phyloP scores from a whole-genome alignment of 768 basidiomycete species.

The Phaeotremella fagi region DNA sequence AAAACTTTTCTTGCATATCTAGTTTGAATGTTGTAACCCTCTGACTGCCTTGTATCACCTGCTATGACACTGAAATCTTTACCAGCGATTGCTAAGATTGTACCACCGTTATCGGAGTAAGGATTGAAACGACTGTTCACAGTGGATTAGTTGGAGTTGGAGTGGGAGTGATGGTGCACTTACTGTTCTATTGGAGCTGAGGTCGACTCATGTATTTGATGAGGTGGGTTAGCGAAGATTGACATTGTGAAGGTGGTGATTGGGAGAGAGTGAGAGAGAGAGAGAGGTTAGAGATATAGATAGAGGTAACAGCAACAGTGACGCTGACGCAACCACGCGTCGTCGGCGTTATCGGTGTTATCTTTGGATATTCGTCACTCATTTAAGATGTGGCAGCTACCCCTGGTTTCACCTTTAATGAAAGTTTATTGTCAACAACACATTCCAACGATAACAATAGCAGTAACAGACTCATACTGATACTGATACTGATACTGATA shows the following conservation, averaged over 20 bases:
- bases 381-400: no score
- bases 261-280: neutral
- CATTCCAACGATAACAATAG: no score
- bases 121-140: slow-evolving; percentile 62
- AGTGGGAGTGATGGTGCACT: slow-evolving; percentile 5
- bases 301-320: neutral
- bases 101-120: slow-evolving; percentile 89
- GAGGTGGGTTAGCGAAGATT: slow-evolving; percentile 23
- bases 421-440: no score
- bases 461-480: no score
- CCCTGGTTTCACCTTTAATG: neutral
- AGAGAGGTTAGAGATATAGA: neutral
- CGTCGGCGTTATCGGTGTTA: neutral
- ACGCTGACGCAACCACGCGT: neutral
- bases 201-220: slow-evolving; percentile 18
- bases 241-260: slow-evolving; percentile 29
- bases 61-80: slow-evolving; percentile 90
- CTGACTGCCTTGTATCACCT: slow-evolving; percentile 91
- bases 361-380: no score
- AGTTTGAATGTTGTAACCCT: slow-evolving; percentile 97
- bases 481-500: no score
- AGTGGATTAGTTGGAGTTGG: neutral
- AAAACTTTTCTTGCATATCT: slow-evolving; percentile 95
- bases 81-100: slow-evolving; percentile 86
- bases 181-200: slow-evolving; percentile 40